Conservation (phyloP, 352 stramenopile genomes). For the Phytopythium oedochilum region DNA sequence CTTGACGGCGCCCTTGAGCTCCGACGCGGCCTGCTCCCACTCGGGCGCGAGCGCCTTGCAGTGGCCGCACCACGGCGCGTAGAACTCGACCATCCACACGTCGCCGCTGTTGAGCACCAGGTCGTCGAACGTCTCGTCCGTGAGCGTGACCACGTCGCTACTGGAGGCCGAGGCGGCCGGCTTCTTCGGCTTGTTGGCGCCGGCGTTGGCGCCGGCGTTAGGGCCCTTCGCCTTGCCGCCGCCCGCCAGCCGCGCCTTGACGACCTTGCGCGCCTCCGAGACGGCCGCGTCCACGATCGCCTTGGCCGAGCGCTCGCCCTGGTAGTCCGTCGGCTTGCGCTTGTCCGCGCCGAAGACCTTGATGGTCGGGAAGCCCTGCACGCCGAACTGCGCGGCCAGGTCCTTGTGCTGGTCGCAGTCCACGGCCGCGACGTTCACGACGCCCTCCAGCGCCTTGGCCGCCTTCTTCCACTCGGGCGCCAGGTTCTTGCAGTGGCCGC, state of each 20-base stretch:
- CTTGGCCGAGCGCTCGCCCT: constrained; percentile 74
- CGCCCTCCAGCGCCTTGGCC: constrained; percentile 80
- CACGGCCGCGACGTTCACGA: constrained; percentile 86
- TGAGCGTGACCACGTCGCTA: constrained; percentile 85
- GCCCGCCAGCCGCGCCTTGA: constrained; percentile 74
- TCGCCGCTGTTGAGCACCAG: constrained; percentile 89
- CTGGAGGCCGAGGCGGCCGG: constrained; percentile 23
- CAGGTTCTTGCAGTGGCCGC: constrained; percentile 93
- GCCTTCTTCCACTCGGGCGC: constrained; percentile 91
- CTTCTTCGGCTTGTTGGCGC: constrained; percentile 46
- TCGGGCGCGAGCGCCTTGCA: constrained; percentile 90
- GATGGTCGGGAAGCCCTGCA: constrained; percentile 93
- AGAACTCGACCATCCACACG: constrained; percentile 92
- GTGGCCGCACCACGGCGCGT: constrained; percentile 91
- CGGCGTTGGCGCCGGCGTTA: constrained; percentile 5
- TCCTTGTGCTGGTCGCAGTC: constrained; percentile 80
- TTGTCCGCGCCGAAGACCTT: constrained; percentile 91
- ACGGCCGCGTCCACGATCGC: constrained; percentile 85
- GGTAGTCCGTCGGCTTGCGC: constrained; percentile 66
- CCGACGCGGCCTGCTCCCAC: constrained; percentile 87
- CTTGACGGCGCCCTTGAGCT: constrained; percentile 87
- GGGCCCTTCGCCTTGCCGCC: constrained; percentile 46
- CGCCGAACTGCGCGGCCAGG: constrained; percentile 82
- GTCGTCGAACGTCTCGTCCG: constrained; percentile 90
- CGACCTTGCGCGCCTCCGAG: constrained; percentile 57